Conservation (phyloP, 225 moss, liverwort and hornwort species). For the Pseudisothecium myosuroides region DNA sequence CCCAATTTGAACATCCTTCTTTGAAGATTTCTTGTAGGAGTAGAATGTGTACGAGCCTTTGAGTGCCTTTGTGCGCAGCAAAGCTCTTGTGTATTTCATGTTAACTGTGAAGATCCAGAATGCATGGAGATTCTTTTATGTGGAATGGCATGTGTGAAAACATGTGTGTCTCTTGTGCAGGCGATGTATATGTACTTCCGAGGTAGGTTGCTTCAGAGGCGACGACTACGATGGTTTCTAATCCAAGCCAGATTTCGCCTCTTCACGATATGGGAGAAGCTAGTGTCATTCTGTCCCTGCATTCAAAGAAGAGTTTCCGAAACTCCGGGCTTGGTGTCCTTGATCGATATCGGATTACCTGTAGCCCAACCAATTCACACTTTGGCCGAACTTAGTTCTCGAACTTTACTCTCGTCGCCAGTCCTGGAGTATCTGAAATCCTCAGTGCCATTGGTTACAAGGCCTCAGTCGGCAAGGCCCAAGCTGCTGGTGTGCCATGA, state of each 20-base stretch:
- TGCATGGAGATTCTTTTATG: neutral
- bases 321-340: neutral
- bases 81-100: neutral
- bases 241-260: neutral
- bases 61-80: neutral
- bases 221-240: neutral
- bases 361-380: slow-evolving; percentile 8
- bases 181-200: neutral
- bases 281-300: neutral
- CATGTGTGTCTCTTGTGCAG: neutral
- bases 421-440: slow-evolving; percentile 41
- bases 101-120: neutral
- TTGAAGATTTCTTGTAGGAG: neutral
- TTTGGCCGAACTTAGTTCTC: slow-evolving; percentile 6
- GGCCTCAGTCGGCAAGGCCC: slow-evolving; percentile 20
- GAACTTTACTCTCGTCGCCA: slow-evolving; percentile 31
- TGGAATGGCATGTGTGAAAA: neutral
- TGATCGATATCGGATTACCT: neutral
- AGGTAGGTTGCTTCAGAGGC: slow-evolving; percentile 1
- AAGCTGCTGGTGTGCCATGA: slow-evolving; percentile 87
- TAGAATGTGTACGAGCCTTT: too few relatives aligned
- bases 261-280: neutral
- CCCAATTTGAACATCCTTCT: neutral
- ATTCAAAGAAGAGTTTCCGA: neutral
- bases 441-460: slow-evolving; percentile 27